Base-by-base conservation (phyloP, 2,329 filamentous ascomycete genomes). In the Diaporthe ilicicola region DNA sequence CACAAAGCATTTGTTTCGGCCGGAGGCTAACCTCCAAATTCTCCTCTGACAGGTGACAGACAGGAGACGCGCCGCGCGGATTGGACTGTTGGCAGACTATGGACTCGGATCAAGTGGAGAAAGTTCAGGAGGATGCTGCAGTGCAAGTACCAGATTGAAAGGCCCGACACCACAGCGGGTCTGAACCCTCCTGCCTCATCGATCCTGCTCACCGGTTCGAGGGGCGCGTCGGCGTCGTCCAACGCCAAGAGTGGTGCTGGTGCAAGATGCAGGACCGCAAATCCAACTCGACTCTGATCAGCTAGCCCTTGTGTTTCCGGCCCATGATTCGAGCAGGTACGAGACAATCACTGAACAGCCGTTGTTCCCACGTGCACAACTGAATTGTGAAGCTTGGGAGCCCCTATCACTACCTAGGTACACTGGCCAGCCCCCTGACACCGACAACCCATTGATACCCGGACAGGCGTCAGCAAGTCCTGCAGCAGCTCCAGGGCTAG, bases 171-270 rank as follows among this genome's bases (percentile, higher is more conserved):
- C 24, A 61, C 55, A 8, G 42, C 24, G 27, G 24, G 39, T 61
- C 24, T 32, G 39, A 46, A 22, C 6, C 27, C 10, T 17, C 42
- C 17, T n/a, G 19, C 42, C 59, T 62, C 32, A 34, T 48, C 59
- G 27, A 29, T 48, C 42, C 59, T 34, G 29, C 59, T 62, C 59
- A 62, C 59, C 59, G 59, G 59, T 48, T 27, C 24, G 27, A 48
- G 42, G n/a, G 19, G 59, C n/a, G 22, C 34, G 42, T 34, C 42
- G 15, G 39, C 32, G 42, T 29, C 42, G n/a, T 7, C 42, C 42
- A 48, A 62, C 24, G 22, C 42, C 54, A 48, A 48, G 42, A 24
- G 46, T 10, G 12, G 15, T 34, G 9, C 9, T 19, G n/a, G 32
- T 32, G 56, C 56, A 48, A 48, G 46, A 19, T 46, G 27, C 56